Conservation (phyloP, 2,329 filamentous ascomycete genomes). For the Hansfordia pulvinata region DNA sequence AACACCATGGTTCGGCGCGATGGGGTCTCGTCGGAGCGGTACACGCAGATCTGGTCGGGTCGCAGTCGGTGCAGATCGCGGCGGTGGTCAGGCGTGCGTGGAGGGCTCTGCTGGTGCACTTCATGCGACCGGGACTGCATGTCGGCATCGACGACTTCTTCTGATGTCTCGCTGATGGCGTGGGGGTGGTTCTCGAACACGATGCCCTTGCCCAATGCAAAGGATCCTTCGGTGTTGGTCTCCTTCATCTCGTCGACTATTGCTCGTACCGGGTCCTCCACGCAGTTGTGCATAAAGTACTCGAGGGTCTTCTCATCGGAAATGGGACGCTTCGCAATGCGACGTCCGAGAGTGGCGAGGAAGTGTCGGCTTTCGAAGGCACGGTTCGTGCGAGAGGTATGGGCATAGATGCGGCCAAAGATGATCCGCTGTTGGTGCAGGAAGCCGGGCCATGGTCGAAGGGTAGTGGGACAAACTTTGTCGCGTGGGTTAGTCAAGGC, state of each 20-base stretch:
- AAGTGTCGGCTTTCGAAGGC: conserved; percentile 13
- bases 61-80: conserved; percentile 10
- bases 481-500: no score
- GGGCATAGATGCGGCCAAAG: no score
- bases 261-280: conserved; percentile 15
- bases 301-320: conserved; percentile 17
- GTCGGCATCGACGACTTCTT: conserved; percentile 6
- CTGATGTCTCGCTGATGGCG: conserved; percentile 11
- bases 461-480: no score
- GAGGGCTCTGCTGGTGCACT: conserved; percentile 2
- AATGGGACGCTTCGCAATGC: conserved; percentile 7
- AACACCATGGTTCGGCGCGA: conserved; percentile 12
- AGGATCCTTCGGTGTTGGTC: conserved; percentile 7
- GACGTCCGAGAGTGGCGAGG: conserved; percentile 10
- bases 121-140: no score
- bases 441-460: no score
- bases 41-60: conserved; percentile 20
- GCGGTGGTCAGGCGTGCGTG: conserved; percentile 7
- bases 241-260: conserved; percentile 16
- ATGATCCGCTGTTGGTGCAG: no score
- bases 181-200: conserved; percentile 18
- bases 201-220: conserved; percentile 14
- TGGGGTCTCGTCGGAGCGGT: conserved; percentile 5
- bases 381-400: no score
- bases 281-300: conserved; percentile 13